These are phyloP conservation scores for Leucocoprinus sp. DNA, from an alignment of 768 basidiomycete genomes.

Conservation along the genomic window DNA sequence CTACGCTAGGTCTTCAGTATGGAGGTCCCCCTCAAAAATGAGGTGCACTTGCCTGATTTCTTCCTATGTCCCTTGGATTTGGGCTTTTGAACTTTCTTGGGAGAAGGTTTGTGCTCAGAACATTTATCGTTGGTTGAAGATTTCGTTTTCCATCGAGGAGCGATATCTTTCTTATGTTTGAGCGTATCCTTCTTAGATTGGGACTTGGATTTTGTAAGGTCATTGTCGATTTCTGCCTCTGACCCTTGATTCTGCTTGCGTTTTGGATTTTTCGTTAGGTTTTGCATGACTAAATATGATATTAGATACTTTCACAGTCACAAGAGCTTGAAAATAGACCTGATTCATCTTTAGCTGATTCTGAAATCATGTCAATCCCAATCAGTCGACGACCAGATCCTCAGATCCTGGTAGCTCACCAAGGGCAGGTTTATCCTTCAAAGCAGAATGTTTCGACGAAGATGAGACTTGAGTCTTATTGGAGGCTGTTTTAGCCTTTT, in stretches of 20 bases:
- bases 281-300: background rate
- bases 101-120: background rate
- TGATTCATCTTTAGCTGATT: background rate
- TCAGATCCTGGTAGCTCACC: background rate
- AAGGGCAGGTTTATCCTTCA: background rate
- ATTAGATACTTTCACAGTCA: background rate
- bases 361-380: background rate
- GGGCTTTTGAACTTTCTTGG: background rate
- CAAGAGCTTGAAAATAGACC: background rate
- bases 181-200: slow-evolving; percentile 1
- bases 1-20: background rate
- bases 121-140: background rate
- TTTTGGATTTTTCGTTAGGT: background rate
- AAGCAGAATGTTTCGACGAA: background rate
- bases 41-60: slow-evolving; percentile 3
- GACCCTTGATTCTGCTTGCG: slow-evolving; percentile 1
- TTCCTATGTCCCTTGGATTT: slow-evolving; percentile 5
- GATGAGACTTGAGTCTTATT: background rate
- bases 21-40: no score
- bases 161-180: background rate
- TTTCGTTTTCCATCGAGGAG: background rate
- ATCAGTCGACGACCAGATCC: background rate
- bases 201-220: background rate
- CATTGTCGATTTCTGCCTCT: background rate
- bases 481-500: slow-evolving; percentile 5